Conservation (phyloP, 495 filamentous ascomycete species). For the Penicillium manginii region DNA sequence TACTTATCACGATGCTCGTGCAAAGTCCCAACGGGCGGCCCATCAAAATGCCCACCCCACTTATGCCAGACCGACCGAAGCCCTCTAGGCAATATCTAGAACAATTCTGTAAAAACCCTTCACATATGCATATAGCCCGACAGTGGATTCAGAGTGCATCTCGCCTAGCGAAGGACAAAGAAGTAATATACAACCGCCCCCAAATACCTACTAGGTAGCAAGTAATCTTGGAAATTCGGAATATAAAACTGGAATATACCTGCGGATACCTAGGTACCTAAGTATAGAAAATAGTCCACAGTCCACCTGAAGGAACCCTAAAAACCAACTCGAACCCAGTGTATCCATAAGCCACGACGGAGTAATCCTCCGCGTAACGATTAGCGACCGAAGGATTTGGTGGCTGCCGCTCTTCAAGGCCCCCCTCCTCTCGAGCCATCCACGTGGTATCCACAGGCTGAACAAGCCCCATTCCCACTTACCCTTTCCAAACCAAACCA, state of each 20-base stretch:
- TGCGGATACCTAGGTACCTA: too few species aligned
- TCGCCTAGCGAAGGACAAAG: background rate
- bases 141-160: too few species aligned
- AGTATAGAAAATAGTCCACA: too few species aligned
- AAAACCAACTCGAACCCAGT: background rate
- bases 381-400: background rate
- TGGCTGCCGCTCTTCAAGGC: background rate
- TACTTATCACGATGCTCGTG: too few species aligned
- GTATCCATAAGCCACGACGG: background rate
- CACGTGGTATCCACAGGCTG: conserved; percentile 1
- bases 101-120: too few species aligned
- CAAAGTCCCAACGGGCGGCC: background rate
- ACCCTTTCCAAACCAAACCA: background rate
- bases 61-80: too few species aligned
- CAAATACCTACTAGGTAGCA: background rate
- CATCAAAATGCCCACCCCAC: background rate
- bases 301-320: background rate
- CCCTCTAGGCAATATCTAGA: too few species aligned
- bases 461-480: background rate
- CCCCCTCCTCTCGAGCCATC: background rate
- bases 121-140: too few species aligned
- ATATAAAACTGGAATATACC: background rate
- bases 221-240: too few species aligned
- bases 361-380: background rate
- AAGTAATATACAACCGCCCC: background rate